Conservation (phyloP, 1,284 basidiomycete species). For the Ganoderma leucocontextum region DNA sequence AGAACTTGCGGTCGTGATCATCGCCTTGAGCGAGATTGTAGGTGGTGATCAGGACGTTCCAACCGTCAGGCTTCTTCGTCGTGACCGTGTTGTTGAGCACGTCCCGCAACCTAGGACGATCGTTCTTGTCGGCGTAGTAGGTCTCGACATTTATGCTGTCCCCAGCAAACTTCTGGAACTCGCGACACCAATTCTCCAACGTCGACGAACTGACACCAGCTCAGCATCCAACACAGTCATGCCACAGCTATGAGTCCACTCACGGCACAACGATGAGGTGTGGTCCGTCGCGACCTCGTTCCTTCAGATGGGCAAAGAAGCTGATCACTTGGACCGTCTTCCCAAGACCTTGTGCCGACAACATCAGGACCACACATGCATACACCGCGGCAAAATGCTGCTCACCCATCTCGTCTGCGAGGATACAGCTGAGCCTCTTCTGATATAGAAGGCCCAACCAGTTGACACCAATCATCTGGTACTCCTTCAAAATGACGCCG, state of each 20-base stretch:
- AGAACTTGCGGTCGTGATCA: conserved; percentile 90
- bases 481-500: conserved; percentile 90
- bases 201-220: conserved; percentile 81
- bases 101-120: conserved; percentile 83
- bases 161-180: conserved; percentile 93
- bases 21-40: conserved; percentile 95
- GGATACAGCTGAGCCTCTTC: conserved; percentile 88
- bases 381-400: conserved; percentile 33
- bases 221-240: neutral
- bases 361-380: conserved; percentile 12
- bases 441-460: conserved; percentile 93
- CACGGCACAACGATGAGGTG: conserved; percentile 96
- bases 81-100: conserved; percentile 53
- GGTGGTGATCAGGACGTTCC: conserved; percentile 96
- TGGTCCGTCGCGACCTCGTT: conserved; percentile 80
- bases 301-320: conserved; percentile 91
- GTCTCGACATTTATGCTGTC: conserved; percentile 82
- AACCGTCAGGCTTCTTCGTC: conserved; percentile 59
- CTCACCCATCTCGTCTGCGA: conserved; percentile 98
- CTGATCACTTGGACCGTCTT: conserved; percentile 99
- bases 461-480: conserved; percentile 96
- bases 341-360: conserved; percentile 70
- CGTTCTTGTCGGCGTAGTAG: conserved; percentile 94
- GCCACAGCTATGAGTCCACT: conserved; percentile 43
- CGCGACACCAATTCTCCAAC: conserved; percentile 97